Evolutionary conservation across 768 basidiomycete species (phyloP).

Genomic region (Pisolithus albus): DNA sequence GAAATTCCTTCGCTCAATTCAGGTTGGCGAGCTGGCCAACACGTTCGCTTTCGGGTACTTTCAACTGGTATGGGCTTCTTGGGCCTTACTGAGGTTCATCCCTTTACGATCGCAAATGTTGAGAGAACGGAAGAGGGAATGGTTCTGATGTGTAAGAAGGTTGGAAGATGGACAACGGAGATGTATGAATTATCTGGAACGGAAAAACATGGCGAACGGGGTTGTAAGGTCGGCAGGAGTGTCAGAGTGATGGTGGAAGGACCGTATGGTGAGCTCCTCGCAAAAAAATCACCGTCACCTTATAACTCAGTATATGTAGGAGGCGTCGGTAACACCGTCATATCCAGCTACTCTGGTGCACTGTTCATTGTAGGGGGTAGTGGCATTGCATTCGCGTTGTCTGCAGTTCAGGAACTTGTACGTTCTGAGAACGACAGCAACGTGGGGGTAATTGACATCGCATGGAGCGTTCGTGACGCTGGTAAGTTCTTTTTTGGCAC

Average conservation of each 20-base stretch:
- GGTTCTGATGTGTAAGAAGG: constrained; percentile 58
- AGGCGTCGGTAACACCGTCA: constrained; percentile 37
- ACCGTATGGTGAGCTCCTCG: constrained; percentile 36
- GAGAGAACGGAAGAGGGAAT: constrained; percentile 50
- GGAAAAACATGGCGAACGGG: constrained; percentile 29
- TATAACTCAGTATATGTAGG: neutral
- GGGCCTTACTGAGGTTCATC: constrained; percentile 61
- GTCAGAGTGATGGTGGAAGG: constrained; percentile 46
- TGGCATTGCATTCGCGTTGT: constrained; percentile 66
- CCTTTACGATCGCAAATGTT: constrained; percentile 75
- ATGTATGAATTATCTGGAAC: constrained; percentile 45
- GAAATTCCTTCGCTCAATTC: constrained; percentile 52
- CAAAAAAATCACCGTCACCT: no score
- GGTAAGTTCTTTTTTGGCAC: constrained; percentile 27
- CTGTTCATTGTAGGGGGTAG: constrained; percentile 69
- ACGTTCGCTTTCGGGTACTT: constrained; percentile 65
- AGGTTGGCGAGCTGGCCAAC: constrained; percentile 83
- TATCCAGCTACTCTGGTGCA: constrained; percentile 58
- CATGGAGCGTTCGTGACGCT: constrained; percentile 59
- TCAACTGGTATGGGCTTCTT: constrained; percentile 47
- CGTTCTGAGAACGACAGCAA: constrained; percentile 39
- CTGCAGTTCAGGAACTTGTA: constrained; percentile 59
- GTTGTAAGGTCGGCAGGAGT: constrained; percentile 15
- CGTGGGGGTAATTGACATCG: constrained; percentile 52
- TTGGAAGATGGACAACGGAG: constrained; percentile 56